Evolutionary conservation across 1,139 yeast genomes (phyloP), one percentile per base, ranked within the genome.

Genomic region (Meyerozyma athensensis): DNA sequence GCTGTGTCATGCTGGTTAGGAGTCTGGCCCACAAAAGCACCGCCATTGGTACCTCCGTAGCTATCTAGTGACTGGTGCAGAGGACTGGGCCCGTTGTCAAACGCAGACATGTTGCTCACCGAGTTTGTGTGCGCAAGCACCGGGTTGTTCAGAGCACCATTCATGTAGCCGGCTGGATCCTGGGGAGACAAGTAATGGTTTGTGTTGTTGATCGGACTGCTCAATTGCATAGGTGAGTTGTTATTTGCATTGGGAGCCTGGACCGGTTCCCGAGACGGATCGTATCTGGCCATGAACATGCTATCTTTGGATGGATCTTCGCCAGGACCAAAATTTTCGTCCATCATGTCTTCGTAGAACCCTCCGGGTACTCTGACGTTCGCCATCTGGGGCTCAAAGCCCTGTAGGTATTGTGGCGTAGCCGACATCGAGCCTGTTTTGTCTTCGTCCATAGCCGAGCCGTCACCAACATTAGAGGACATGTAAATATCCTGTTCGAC

Each of bases 21-120:
- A 13, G 20, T 28, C n/a, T 16, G 14, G 3, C 20, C 21, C 7
- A 12, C 17, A 8, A 18, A 10, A 13, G 10, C 30, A 4, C 20
- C 10, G 19, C 14, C 9, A 5, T 9, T 10, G n/a, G 12, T 2
- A 18, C 33, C 13, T 26, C 26, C 17, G 39, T 32, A 24, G 35
- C 39, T n/a, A 26, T 30, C 24, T 20, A 33, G 16, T 33, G 35
- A 23, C 17, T 36, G 26, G 24, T 13, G 20, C 19, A 18, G 36
- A 23, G 35, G 22, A 9, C 36, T 23, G 9, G 30, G 34, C n/a
- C 34, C 33, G 13, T 32, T 21, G 21, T 28, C 32, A 5, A 7
- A 6, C 10, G 14, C 19, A 28, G 32, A 28, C 32, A 28, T 28
- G 20, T 28, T 28, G 20, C 32, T 28, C 3, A 3, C 18, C 13